These are phyloP conservation scores for Arabidopsis hybrid DNA, from an alignment of 441 rosid genomes.

Conservation along the genomic window DNA sequence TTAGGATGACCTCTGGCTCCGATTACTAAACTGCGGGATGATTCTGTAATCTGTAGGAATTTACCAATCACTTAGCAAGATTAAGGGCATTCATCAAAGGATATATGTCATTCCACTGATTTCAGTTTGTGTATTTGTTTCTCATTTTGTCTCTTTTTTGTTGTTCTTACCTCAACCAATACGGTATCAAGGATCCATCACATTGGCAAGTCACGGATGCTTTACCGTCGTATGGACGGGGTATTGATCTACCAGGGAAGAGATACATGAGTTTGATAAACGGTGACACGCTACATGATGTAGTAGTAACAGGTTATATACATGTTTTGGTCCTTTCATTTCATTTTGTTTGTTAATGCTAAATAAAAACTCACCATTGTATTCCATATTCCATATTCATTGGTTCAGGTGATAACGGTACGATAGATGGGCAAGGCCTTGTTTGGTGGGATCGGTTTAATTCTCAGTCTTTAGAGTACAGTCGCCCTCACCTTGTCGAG, in stretches of 20 bases:
- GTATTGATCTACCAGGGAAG: constrained; percentile 37
- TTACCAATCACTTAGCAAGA: background rate
- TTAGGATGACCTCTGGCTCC: background rate
- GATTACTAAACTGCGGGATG: background rate
- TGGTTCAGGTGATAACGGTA: constrained; percentile 44
- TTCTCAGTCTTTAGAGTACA: constrained; percentile 30
- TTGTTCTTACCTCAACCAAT: background rate
- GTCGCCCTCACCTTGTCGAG: constrained; percentile 44
- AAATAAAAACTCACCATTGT: background rate
- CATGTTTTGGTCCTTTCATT: constrained; percentile 15
- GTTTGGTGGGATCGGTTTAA: constrained; percentile 47
- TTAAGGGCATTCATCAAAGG: too few relatives aligned
- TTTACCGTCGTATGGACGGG: constrained; percentile 40
- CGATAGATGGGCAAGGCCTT: constrained; percentile 44
- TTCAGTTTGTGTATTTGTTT: constrained; percentile 4
- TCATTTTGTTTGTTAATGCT: background rate
- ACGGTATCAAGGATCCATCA: constrained; percentile 36
- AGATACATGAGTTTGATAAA: constrained; percentile 44
- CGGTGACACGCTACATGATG: constrained; percentile 35
- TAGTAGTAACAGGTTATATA: constrained; percentile 41
- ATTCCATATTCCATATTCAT: constrained; percentile 8
- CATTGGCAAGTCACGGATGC: constrained; percentile 42
- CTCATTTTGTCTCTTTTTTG: background rate
- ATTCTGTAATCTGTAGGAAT: background rate
- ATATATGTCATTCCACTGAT: too few relatives aligned